Conservation (phyloP, 2,329 filamentous ascomycete species). For the Alternaria gansuensis region DNA sequence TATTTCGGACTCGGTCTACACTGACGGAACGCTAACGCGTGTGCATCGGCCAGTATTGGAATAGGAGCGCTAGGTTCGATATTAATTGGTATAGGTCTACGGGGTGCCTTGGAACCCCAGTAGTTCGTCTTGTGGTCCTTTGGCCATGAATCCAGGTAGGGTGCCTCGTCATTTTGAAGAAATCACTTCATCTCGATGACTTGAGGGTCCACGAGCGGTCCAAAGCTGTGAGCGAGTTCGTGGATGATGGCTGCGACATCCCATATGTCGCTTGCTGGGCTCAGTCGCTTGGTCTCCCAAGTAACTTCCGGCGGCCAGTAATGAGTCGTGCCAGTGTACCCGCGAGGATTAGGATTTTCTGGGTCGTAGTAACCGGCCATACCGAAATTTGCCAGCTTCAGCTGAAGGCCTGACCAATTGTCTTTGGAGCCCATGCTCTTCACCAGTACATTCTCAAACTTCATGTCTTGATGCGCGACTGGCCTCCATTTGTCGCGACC, state of each 20-base stretch:
- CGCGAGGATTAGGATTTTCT: background rate
- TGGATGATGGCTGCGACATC: constrained; percentile 37
- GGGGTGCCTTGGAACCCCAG: constrained; percentile 22
- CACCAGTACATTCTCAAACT: constrained; percentile 90
- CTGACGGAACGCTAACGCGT: constrained; percentile 3
- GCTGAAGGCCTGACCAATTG: constrained; percentile 49
- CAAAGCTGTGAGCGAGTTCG: constrained; percentile 30
- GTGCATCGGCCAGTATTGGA: background rate
- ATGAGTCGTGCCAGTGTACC: constrained; percentile 22
- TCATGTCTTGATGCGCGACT: constrained; percentile 95
- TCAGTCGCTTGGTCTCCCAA: constrained; percentile 24
- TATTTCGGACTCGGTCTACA: constrained; percentile 27
- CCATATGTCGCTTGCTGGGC: constrained; percentile 39
- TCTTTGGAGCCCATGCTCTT: constrained; percentile 18
- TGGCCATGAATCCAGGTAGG: constrained; percentile 11
- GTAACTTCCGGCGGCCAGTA: constrained; percentile 37
- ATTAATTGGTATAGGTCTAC: constrained; percentile 26
- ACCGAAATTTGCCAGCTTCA: constrained; percentile 75
- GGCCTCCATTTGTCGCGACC: constrained; percentile 70
- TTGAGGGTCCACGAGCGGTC: constrained; percentile 22
- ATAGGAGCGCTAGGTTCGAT: constrained; percentile 5
- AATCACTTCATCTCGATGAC: constrained; percentile 11
- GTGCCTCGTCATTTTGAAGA: background rate
- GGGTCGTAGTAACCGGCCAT: constrained; percentile 66
- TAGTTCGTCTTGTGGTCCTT: constrained; percentile 9